Evolutionary conservation across 352 stramenopile genomes (phyloP).

Genomic region (Phytophthora pisi): DNA sequence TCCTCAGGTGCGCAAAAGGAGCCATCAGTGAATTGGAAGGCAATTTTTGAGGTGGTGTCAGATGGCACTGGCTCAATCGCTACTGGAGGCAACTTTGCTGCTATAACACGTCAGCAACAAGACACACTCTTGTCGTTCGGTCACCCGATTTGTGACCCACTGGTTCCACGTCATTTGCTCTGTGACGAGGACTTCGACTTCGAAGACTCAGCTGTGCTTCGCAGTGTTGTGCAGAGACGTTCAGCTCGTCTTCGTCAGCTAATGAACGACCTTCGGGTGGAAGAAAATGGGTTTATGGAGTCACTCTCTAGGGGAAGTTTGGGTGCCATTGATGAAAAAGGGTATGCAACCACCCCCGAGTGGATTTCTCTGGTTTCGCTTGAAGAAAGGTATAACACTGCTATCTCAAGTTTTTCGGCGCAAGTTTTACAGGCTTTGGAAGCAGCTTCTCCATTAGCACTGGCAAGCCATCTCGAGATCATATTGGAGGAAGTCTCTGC

Average conservation of each 20-base stretch:
- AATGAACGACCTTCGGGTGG: slow-evolving; percentile 36
- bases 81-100: not conserved
- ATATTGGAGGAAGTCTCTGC: slow-evolving; percentile 39
- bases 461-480: slow-evolving; percentile 18
- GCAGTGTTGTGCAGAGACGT: slow-evolving; percentile 8
- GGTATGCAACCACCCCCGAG: slow-evolving; percentile 16
- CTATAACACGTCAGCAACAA: slow-evolving; percentile 22
- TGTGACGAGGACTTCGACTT: slow-evolving; percentile 12
- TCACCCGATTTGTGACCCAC: slow-evolving; percentile 18
- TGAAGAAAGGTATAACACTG: slow-evolving; percentile 42
- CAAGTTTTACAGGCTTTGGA: slow-evolving; percentile 27
- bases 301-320: slow-evolving; percentile 24
- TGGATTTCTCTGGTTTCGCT: slow-evolving; percentile 41
- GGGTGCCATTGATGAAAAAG: slow-evolving; percentile 19
- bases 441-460: slow-evolving; percentile 6
- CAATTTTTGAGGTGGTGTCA: slow-evolving; percentile 36
- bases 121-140: slow-evolving; percentile 26
- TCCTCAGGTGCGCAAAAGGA: slow-evolving; percentile 10
- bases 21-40: slow-evolving; percentile 28
- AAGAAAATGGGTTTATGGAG: slow-evolving; percentile 41
- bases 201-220: slow-evolving; percentile 25
- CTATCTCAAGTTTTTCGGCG: slow-evolving; percentile 31
- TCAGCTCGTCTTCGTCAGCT: slow-evolving; percentile 35
- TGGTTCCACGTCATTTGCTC: slow-evolving; percentile 17
- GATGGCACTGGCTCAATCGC: slow-evolving; percentile 1